Evolutionary conservation across 1,139 yeast genomes (phyloP).

Genomic region (Waltiozyma sp.): DNA sequence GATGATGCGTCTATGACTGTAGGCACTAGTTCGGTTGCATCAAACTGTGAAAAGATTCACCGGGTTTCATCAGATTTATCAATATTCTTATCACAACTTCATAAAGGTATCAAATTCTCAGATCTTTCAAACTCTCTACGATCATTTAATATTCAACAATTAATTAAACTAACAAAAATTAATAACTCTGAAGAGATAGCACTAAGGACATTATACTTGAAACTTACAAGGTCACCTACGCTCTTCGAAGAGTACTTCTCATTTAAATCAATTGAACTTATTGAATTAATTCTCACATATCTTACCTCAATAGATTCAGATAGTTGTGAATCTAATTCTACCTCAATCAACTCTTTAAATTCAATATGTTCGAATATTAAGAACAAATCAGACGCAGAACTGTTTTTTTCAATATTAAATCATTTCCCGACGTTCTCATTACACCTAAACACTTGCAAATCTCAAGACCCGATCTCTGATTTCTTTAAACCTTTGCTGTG

Average conservation of each 20-base stretch:
- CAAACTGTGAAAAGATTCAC: too few species aligned
- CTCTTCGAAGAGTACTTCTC: neutral
- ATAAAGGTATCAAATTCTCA: too few species aligned
- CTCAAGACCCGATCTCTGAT: neutral
- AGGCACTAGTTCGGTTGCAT: too few species aligned
- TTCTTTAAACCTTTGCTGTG: neutral
- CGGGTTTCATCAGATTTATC: neutral
- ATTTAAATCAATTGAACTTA: neutral
- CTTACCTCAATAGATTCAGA: neutral
- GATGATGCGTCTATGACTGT: neutral
- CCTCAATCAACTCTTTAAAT: neutral
- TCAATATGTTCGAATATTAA: too few species aligned
- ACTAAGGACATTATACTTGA: neutral
- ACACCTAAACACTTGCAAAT: neutral
- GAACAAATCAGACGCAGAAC: neutral
- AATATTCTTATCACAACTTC: neutral
- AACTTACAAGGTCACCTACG: neutral
- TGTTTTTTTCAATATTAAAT: neutral
- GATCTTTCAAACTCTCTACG: neutral
- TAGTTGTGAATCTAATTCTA: too few species aligned
- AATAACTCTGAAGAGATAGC: neutral
- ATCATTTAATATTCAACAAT: neutral
- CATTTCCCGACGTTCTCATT: neutral
- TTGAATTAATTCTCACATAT: neutral
- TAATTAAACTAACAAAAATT: neutral